phyloP scores from a whole-genome alignment of 768 basidiomycete genomes.

The Tulasnella sp. region DNA sequence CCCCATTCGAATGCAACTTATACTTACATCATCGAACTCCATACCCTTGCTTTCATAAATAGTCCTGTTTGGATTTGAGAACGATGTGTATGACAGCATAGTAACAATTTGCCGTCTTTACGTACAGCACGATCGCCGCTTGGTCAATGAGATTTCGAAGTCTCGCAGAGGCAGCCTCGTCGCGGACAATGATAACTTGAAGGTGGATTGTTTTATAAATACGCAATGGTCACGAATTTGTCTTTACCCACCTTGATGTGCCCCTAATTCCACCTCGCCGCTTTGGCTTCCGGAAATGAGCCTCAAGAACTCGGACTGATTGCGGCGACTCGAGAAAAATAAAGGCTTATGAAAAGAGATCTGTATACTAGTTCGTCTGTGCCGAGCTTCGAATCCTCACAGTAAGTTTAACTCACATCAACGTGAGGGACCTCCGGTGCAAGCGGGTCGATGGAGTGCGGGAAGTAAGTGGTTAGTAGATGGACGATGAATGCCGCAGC shows the following conservation, averaged over 20 bases:
- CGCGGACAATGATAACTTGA: conserved; percentile 15
- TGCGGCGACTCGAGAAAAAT: not conserved
- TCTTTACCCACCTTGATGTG: not conserved
- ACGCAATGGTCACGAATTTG: too few species aligned
- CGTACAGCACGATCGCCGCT: not conserved
- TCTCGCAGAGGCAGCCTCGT: not conserved
- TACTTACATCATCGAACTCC: conserved; percentile 59
- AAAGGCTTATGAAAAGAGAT: not conserved
- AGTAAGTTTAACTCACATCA: not conserved
- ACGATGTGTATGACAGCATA: too few species aligned
- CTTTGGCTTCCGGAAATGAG: not conserved
- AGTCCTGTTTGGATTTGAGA: conserved; percentile 41
- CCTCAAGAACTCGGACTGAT: not conserved
- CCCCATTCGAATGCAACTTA: too few species aligned
- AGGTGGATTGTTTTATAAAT: too few species aligned
- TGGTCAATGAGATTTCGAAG: not conserved
- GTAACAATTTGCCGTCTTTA: too few species aligned
- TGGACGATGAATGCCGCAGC: conserved; percentile 12
- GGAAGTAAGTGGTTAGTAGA: not conserved
- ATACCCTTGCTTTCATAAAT: conserved; percentile 63
- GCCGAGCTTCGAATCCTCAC: too few species aligned
- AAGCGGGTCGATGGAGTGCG: conserved; percentile 15
- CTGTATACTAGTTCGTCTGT: too few species aligned
- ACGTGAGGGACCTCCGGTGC: conserved; percentile 42
- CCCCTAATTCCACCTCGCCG: not conserved